Evolutionary conservation across 2,329 filamentous ascomycete genomes (phyloP).

Genomic region (Paraphaeosphaeria sporulosa): DNA sequence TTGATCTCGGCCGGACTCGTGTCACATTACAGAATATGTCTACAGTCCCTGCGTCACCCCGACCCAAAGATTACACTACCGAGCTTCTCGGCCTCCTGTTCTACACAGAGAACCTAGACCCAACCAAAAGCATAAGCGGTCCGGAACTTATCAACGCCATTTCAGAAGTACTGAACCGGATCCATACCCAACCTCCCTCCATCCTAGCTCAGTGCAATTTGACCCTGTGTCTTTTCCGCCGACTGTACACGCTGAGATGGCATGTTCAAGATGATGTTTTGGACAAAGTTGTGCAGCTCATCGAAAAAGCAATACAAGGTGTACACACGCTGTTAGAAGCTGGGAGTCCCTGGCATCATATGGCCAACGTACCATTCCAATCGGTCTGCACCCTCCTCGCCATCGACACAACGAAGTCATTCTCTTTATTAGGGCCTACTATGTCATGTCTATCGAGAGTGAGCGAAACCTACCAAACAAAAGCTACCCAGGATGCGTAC

Average conservation of each 20-base stretch:
- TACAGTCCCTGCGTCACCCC: constrained; percentile 49
- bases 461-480: constrained; percentile 43
- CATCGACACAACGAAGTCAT: constrained; percentile 60
- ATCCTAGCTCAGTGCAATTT: constrained; percentile 63
- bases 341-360: constrained; percentile 65
- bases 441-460: constrained; percentile 53
- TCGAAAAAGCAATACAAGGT: constrained; percentile 55
- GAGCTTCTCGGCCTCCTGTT: constrained; percentile 63
- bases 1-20: constrained; percentile 64
- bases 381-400: constrained; percentile 64
- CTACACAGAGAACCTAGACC: constrained; percentile 62
- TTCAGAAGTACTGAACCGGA: constrained; percentile 50
- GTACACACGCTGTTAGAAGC: constrained; percentile 56
- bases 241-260: constrained; percentile 60
- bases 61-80: constrained; percentile 53
- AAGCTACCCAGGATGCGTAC: constrained; percentile 40
- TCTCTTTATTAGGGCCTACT: constrained; percentile 59
- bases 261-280: constrained; percentile 52
- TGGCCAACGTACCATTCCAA: constrained; percentile 67
- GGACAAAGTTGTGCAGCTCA: constrained; percentile 56
- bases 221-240: constrained; percentile 63
- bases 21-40: constrained; percentile 59
- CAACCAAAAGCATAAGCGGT: constrained; percentile 54
- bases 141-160: constrained; percentile 56
- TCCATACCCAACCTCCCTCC: constrained; percentile 53